Percentiles rank a stretch among this genome's conserved stretches.
Conservation (phyloP, 805 yeast genomes). For the Saccharomycopsis olivae region DNA sequence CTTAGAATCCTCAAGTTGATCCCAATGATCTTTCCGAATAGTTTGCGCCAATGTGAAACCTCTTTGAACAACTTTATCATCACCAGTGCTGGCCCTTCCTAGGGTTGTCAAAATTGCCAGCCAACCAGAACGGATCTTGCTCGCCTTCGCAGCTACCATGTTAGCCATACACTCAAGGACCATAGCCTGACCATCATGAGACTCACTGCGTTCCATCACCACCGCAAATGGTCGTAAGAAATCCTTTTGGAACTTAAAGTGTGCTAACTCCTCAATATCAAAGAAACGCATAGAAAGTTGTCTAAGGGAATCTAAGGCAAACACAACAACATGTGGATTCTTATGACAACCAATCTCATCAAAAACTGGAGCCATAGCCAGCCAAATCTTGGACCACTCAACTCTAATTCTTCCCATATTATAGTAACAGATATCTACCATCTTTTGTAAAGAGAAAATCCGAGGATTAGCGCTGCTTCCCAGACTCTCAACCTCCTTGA, state of each 20-base stretch:
- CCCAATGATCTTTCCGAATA: too few species aligned
- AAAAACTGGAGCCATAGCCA: slow-evolving; percentile 83
- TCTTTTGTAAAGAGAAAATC: slow-evolving; percentile 84
- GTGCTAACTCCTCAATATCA: slow-evolving; percentile 87
- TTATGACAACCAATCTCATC: slow-evolving; percentile 74
- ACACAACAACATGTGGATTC: slow-evolving; percentile 67
- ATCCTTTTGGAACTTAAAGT: slow-evolving; percentile 91
- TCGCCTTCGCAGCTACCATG: slow-evolving; percentile 68
- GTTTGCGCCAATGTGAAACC: too few species aligned
- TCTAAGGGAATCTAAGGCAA: slow-evolving; percentile 89
- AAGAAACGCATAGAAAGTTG: slow-evolving; percentile 88
- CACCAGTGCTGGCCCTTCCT: background rate
- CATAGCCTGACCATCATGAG: slow-evolving; percentile 72
- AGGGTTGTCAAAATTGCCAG: slow-evolving; percentile 52
- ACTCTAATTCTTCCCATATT: slow-evolving; percentile 93
- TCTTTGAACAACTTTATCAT: slow-evolving; percentile 36
- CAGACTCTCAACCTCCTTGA: slow-evolving; percentile 85
- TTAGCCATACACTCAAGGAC: slow-evolving; percentile 82
- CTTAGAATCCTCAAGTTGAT: slow-evolving; percentile 60
- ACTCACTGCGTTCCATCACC: slow-evolving; percentile 56
- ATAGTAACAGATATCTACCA: slow-evolving; percentile 95
- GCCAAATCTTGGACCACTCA: slow-evolving; percentile 96
- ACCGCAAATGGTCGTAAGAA: slow-evolving; percentile 85
- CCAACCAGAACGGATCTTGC: slow-evolving; percentile 88
- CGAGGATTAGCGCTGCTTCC: slow-evolving; percentile 77